Base-by-base conservation (phyloP, 148 eudicot genomes). In the Oxyria digyna region DNA sequence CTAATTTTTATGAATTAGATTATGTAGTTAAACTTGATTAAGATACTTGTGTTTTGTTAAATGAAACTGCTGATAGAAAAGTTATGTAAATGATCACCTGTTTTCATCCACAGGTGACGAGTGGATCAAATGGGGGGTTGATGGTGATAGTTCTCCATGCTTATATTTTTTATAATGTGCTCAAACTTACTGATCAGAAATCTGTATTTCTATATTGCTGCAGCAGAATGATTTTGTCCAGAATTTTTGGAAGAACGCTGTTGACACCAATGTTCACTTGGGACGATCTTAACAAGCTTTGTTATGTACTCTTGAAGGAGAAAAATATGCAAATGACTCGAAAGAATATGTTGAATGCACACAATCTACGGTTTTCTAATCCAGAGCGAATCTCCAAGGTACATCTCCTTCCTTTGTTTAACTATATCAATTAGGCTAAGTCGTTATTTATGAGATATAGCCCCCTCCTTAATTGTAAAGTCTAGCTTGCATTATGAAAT, bases 331-430 rank as follows among this genome's bases (percentile, higher is more conserved):
- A 89, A 74, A 92, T 92, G 96, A 84, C 91, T 68, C 97, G 87
- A 62, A 85, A 89, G 8, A 94, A 92, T 80, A 89, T 92, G 97
- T 91, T 92, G 73, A 75, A 87, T 72, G 84, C 96, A 55, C 97
- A 92, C 68, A 89, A 84, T 77, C 78, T 92, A 55, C 73, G 85
- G 35, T 92, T 92, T 77, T 81, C 89, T 54, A 87, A 89, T 75
- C 97, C 97, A 55, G 96, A 91, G 80, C 89, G 92, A 71, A 67
- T 91, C n/a, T 83, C 92, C 33, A 91, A 91, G 87, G 97, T 91
- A 68, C 67, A 59, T 43, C 41, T 35, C 10, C 42, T 70, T 37
- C 33, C 37, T 29, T 59, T 59, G 15, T 6, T n/a, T 15, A 59
- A 31, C 10, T 59, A 9, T 29, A 59, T 37, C 37, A 31, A 4